phyloP scores from a whole-genome alignment of 2,329 filamentous ascomycete species.

The Aureobasidium sp. region DNA sequence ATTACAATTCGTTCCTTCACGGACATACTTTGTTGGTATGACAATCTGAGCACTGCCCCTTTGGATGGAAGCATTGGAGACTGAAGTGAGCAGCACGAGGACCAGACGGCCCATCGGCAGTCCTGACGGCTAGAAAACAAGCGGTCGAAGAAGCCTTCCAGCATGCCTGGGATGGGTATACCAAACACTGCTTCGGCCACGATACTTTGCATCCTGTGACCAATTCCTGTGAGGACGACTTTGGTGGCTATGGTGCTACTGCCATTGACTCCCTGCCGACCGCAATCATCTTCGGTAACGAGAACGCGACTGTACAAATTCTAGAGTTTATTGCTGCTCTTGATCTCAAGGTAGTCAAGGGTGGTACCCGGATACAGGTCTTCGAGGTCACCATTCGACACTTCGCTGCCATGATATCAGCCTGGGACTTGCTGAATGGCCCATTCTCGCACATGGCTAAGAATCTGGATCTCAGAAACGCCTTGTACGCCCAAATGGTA shows the following conservation, averaged over 20 bases:
- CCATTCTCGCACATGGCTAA: conserved; percentile 15
- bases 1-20: background rate
- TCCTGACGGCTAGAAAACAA: background rate
- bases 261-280: conserved; percentile 19
- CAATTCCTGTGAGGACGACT: conserved; percentile 20
- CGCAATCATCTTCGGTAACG: conserved; percentile 19
- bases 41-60: background rate
- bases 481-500: conserved; percentile 18
- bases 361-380: conserved; percentile 16
- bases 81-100: background rate
- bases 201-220: conserved; percentile 23
- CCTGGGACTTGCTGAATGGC: conserved; percentile 18
- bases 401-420: conserved; percentile 21
- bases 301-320: conserved; percentile 16
- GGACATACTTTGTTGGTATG: background rate
- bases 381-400: conserved; percentile 21
- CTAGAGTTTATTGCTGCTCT: conserved; percentile 17
- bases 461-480: conserved; percentile 11
- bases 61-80: background rate
- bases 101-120: background rate
- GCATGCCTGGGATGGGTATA: conserved; percentile 28
- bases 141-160: conserved; percentile 17
- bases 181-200: conserved; percentile 25
- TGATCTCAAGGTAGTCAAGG: conserved; percentile 15
- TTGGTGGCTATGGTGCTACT: conserved; percentile 20